phyloP scores from a whole-genome alignment of 1,284 basidiomycete genomes.

The Tilletia horrida region DNA sequence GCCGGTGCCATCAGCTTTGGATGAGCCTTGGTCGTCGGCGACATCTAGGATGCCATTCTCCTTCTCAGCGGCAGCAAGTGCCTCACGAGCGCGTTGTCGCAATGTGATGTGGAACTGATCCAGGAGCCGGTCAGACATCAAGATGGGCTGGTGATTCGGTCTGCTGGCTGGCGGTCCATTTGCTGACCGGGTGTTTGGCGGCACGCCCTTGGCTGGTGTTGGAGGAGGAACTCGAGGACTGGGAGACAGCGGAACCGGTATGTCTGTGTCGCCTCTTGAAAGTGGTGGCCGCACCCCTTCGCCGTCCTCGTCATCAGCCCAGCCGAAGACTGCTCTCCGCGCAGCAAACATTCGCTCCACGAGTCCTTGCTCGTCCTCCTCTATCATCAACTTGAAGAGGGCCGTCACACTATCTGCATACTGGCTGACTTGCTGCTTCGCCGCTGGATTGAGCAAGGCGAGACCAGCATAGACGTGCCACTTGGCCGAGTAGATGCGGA shows the following conservation, averaged over 20 bases:
- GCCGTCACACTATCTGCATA: slow-evolving; percentile 80
- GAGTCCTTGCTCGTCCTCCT: slow-evolving; percentile 65
- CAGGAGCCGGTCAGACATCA: slow-evolving; percentile 80
- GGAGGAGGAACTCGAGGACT: background rate
- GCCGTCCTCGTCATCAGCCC: slow-evolving; percentile 44
- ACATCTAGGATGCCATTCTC: background rate
- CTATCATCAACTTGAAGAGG: slow-evolving; percentile 92
- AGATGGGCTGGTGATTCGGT: slow-evolving; percentile 62
- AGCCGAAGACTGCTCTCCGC: slow-evolving; percentile 74
- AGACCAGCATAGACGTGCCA: slow-evolving; percentile 99
- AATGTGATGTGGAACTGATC: slow-evolving; percentile 81
- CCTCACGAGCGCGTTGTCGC: slow-evolving; percentile 46
- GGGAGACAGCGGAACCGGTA: background rate
- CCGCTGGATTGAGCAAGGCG: slow-evolving; percentile 92
- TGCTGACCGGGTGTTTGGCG: background rate
- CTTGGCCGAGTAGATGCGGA: slow-evolving; percentile 89
- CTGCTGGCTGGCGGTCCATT: background rate
- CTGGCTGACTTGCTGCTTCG: slow-evolving; percentile 78
- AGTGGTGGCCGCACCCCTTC: slow-evolving; percentile 16
- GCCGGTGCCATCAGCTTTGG: background rate
- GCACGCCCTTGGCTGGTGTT: background rate
- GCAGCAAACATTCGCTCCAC: slow-evolving; percentile 70
- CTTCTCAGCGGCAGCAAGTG: background rate
- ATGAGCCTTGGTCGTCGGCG: background rate
- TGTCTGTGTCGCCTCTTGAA: slow-evolving; percentile 19